Evolutionary conservation across 1,284 basidiomycete genomes (phyloP), one percentile per base, ranked within the genome.

Genomic region (Papiliotrema nemorosa): DNA sequence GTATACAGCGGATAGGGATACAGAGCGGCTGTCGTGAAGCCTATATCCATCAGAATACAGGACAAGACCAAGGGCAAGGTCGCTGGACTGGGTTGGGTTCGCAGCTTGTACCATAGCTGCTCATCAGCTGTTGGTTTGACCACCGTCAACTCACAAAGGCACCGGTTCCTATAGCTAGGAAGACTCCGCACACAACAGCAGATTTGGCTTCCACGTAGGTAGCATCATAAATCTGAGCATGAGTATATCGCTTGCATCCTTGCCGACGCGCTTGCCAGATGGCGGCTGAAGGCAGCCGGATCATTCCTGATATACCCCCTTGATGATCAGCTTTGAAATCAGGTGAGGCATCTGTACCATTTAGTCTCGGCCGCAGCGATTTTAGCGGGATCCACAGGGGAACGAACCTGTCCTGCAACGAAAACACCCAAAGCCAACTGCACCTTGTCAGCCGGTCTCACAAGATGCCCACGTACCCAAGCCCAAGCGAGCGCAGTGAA

Each of bases 61-160:
- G 63, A 60, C 5, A 75, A 50, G 5, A 75, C 73, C 9, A 72
- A 45, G 0, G 72, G 65, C 47, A 74, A 69, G 1, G 72, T 73
- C 9, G 66, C 67, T 0, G 73, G 71, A 47, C 66, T 67, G 5
- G 73, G 73, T 39, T 68, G 64, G 0, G 72, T 75, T 10, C 63
- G 57, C 39, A 73, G 46, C 49, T 75, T 75, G 60, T 67, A 67
- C 69, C 69, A 70, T 2, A 73, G 62, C 57, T 65, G 35, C 2
- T 36, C 26, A 21, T 36, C 31, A 45, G 35, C 25, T 22, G 43
- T 49, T 18, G 47, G 36, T 25, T n/a, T 5, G 42, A 14, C n/a
- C 25, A 13, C 16, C 27, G 2, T 16, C 21, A 26, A 55, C 67
- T 53, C 42, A 71, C 67, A 9, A 69, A 52, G 12, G 60, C 50